Conservation (phyloP, 352 stramenopile genomes). For the Halophytophthora batemanensis region DNA sequence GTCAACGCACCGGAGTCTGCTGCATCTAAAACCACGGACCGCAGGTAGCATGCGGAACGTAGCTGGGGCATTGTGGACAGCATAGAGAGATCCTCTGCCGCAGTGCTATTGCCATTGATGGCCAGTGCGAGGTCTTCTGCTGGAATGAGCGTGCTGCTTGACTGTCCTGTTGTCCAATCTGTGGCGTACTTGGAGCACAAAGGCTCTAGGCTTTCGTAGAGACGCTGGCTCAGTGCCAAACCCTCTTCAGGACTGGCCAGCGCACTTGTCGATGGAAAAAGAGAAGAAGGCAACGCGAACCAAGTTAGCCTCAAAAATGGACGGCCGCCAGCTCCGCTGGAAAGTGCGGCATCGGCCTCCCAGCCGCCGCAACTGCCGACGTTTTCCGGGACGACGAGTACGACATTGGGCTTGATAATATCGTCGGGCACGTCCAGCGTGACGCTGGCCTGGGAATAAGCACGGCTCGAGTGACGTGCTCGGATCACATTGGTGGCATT, state of each 20-base stretch:
- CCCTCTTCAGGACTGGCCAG: slow-evolving; percentile 7
- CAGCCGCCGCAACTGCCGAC: slow-evolving; percentile 59
- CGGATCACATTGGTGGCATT: slow-evolving; percentile 43
- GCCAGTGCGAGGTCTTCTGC: slow-evolving; percentile 25
- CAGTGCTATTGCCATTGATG: slow-evolving; percentile 6
- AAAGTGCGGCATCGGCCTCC: slow-evolving; percentile 48
- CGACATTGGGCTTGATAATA: slow-evolving; percentile 35
- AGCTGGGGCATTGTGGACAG: slow-evolving; percentile 47
- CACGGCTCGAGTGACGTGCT: slow-evolving; percentile 44
- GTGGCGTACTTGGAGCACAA: slow-evolving; percentile 50
- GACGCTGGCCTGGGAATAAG: slow-evolving; percentile 53
- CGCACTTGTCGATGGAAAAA: slow-evolving; percentile 15
- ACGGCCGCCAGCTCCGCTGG: slow-evolving; percentile 47
- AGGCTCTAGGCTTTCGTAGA: slow-evolving; percentile 29
- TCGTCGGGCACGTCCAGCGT: slow-evolving; percentile 23
- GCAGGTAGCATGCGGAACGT: slow-evolving; percentile 47
- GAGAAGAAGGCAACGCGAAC: slow-evolving; percentile 34
- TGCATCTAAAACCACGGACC: slow-evolving; percentile 27
- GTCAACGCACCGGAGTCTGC: slow-evolving; percentile 16
- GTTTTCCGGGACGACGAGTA: slow-evolving; percentile 52
- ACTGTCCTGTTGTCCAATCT: slow-evolving; percentile 37
- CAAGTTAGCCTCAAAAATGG: slow-evolving; percentile 38
- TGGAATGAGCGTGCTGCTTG: slow-evolving; percentile 20
- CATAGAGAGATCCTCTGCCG: slow-evolving; percentile 17
- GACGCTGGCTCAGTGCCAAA: slow-evolving; percentile 19